Percentiles rank a stretch among this genome's conserved stretches.
These are phyloP conservation scores for Breviolum minutum DNA, from an alignment of 73 alveolate genomes.

Conservation along the genomic window DNA sequence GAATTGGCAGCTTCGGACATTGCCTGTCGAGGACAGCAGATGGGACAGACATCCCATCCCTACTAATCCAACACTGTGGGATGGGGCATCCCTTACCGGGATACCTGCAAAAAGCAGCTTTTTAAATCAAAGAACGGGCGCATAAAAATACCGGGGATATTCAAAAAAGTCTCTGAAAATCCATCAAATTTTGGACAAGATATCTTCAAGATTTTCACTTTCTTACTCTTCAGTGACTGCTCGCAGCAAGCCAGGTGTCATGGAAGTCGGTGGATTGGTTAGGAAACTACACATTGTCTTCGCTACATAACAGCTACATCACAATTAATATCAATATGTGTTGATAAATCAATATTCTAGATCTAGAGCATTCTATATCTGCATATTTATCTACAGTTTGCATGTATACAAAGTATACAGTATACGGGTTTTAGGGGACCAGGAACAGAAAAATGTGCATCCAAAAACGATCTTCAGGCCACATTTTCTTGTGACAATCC, in stretches of 20 bases:
- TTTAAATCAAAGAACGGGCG: too few relatives aligned
- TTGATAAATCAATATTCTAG: too few relatives aligned
- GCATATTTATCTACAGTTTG: not conserved
- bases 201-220: too few relatives aligned
- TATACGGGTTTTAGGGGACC: not conserved
- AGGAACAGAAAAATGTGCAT: not conserved
- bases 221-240: too few relatives aligned
- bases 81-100: not conserved
- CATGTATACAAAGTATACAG: not conserved
- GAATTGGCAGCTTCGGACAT: slow-evolving; percentile 26
- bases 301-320: too few relatives aligned
- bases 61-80: not conserved
- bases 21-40: slow-evolving; percentile 17
- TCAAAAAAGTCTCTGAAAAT: too few relatives aligned
- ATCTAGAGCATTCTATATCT: not conserved
- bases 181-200: too few relatives aligned
- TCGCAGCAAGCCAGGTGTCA: too few relatives aligned
- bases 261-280: too few relatives aligned
- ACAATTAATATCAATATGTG: too few relatives aligned
- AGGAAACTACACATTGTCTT: too few relatives aligned
- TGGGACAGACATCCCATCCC: not conserved
- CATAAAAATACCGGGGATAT: too few relatives aligned
- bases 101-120: not conserved
- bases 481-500: not conserved
- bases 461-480: not conserved